phyloP scores from a whole-genome alignment of 129 eudicot genomes.

The Heracleum sosnowskyi region DNA sequence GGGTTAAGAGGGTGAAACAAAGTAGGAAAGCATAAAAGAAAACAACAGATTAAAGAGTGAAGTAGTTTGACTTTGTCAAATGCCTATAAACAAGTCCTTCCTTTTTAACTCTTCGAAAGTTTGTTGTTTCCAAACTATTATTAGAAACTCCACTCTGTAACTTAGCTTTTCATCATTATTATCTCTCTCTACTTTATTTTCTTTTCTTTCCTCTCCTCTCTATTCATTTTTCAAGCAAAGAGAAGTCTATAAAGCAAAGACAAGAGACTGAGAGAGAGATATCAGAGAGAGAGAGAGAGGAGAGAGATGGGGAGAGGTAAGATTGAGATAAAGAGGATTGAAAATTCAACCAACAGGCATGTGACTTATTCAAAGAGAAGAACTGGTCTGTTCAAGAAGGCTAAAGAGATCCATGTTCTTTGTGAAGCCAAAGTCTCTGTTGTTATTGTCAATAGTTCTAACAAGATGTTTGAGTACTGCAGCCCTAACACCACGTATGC shows the following conservation, averaged over 20 bases:
- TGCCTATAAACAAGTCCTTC: conserved; percentile 17
- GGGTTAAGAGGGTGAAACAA: conserved; percentile 29
- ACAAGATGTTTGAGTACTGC: conserved; percentile 79
- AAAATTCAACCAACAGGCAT: conserved; percentile 52
- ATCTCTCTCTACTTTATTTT: not conserved
- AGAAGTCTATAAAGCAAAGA: not conserved
- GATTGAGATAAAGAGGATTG: conserved; percentile 22
- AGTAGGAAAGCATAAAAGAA: conserved; percentile 17
- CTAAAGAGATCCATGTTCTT: conserved; percentile 84
- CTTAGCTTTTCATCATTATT: not conserved
- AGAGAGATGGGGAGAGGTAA: conserved; percentile 12
- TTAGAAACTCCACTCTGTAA: conserved; percentile 24
- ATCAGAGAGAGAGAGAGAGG: not conserved
- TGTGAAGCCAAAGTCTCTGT: conserved; percentile 88
- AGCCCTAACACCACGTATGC: conserved; percentile 29
- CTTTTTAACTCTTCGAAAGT: conserved; percentile 25
- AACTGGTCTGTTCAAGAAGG: conserved; percentile 80
- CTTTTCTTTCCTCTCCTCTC: not conserved
- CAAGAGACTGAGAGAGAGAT: not conserved
- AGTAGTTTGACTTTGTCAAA: conserved; percentile 35
- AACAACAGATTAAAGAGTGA: conserved; percentile 20
- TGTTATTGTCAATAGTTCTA: conserved; percentile 59
- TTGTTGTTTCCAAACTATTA: conserved; percentile 31
- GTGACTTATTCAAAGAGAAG: conserved; percentile 87
- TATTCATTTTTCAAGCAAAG: not conserved